Evolutionary conservation across 1,284 basidiomycete genomes (phyloP).

Genomic region (Crepidotus sp.): DNA sequence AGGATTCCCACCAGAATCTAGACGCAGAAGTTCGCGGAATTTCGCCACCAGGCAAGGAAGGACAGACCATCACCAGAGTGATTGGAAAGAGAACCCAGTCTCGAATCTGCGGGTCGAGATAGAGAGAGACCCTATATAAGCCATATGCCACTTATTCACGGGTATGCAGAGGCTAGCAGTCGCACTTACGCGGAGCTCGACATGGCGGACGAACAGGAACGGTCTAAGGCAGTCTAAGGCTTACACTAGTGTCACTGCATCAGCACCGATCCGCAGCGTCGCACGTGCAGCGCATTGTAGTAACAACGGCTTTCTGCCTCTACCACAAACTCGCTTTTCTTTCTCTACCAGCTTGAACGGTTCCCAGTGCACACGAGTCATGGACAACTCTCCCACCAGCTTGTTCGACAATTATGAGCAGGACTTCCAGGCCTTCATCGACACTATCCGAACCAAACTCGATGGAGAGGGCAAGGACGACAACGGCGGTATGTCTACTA

Average conservation of each 20-base stretch:
- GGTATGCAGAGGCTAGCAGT: background rate
- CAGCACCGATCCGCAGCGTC: too few species aligned
- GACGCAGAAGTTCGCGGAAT: background rate
- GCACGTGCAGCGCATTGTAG: too few species aligned
- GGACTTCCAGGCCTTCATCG: slow-evolving; percentile 69
- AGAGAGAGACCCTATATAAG: too few species aligned
- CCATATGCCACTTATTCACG: too few species aligned
- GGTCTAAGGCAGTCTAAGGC: too few species aligned
- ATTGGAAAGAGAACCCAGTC: slow-evolving; percentile 96
- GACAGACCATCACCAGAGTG: slow-evolving; percentile 88
- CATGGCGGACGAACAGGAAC: slow-evolving; percentile 35
- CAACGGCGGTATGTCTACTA: slow-evolving; percentile 40
- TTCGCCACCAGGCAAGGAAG: slow-evolving; percentile 2
- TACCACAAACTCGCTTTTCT: too few species aligned
- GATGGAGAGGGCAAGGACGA: slow-evolving; percentile 52
- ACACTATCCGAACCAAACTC: slow-evolving; percentile 59
- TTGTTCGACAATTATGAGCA: slow-evolving; percentile 78
- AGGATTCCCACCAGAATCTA: slow-evolving; percentile 92
- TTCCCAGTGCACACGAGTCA: too few species aligned
- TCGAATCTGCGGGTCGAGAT: slow-evolving; percentile 89
- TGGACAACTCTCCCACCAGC: slow-evolving; percentile 73
- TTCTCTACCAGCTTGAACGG: too few species aligned
- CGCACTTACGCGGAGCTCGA: slow-evolving; percentile 33
- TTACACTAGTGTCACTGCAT: too few species aligned
- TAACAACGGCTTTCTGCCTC: too few species aligned